Evolutionary conservation across 2,329 filamentous ascomycete genomes (phyloP), one percentile per base, ranked within the genome.

Genomic region (Venturia asperata): DNA sequence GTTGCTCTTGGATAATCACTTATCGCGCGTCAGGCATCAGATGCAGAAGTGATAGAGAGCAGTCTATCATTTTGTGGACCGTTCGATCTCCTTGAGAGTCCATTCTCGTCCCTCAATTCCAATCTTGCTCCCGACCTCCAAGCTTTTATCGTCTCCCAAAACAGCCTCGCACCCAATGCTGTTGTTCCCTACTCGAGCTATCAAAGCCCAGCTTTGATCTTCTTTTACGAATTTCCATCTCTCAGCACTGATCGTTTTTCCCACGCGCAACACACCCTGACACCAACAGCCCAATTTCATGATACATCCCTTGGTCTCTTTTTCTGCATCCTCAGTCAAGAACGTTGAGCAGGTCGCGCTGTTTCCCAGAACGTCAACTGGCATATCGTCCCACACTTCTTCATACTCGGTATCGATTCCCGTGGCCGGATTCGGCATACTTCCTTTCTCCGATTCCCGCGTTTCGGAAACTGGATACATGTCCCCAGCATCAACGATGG

Each of bases 381-480:
- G 47, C 30, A 58, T 49, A 24, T 43, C 58, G 41, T 41, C 58
- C 64, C 64, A 65, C 6, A 76, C 67, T 19, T 73, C 72, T 69
- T 70, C 67, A 68, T 86, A 65, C 21, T 37, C 58, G 5, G 27
- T 49, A 60, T 49, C 64, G 5, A 43, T 37, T 13, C 64, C 64
- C 39, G 64, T 65, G 13, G 39, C 58, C 21, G 64, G 37, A 52
- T 65, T 62, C 6, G 41, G 39, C 55, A 62, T 63, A 7, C 30
- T 55, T 17, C 64, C 64, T n/a, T 42, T 49, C 56, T 65, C 64
- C 37, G 63, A n/a, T 21, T 30, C 37, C 30, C 39, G 42, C 21
- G 30, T 56, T 27, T 47, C 39, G n/a, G 30, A 34, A 7, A 39
- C 27, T 39, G 47, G 47, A 60, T 52, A 52, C 63, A 60, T 56